Evolutionary conservation across 805 yeast genomes (phyloP), one percentile per base, ranked within the genome.

Genomic region (Isabelozyma pseudorhagii): DNA sequence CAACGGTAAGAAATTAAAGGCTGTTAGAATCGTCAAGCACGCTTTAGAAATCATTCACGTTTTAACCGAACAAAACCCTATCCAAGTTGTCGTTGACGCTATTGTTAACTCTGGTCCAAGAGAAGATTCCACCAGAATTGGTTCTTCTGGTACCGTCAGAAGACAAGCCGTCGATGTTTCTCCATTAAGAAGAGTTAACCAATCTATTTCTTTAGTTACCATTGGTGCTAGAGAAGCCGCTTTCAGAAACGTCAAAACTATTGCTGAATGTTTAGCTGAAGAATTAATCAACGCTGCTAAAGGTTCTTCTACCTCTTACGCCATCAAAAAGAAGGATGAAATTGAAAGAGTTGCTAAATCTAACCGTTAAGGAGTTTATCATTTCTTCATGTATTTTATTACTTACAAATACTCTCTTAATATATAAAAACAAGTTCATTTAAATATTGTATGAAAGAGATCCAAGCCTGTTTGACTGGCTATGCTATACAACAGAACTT

Each of bases 91-190:
- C 71, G 97, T 94, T 78, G 99, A 94, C 69, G 99, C 99, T 70
- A 87, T 94, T 74, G 91, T 90, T 83, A 96, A 96, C 97, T 89
- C 97, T 65, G 99, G 99, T 80, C 96, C 99, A 80, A 91, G 99
- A 86, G 99, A 94, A 86, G 99, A 94, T 82, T 90, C 98, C 74
- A 94, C 99, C 85, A 92, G 99, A 89, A 93, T 96, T 69, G 99
- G 99, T 82, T 92, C 97, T 74, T 92, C 97, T 72, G 99, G 99
- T 89, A 89, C 98, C 74, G 99, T 96, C 71, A 94, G 99, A 89
- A 91, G 99, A 87, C 99, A 96, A 84, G 99, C 99, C 66, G 99
- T 94, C 76, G 99, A 94, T 90, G 99, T 94, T 63, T 92, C 99
- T 73, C 99, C 99, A 74, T 86, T 94, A 78, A 92, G 99, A 88